These are phyloP conservation scores for Russula dissimulans DNA, from an alignment of 768 basidiomycete species.

Conservation along the genomic window DNA sequence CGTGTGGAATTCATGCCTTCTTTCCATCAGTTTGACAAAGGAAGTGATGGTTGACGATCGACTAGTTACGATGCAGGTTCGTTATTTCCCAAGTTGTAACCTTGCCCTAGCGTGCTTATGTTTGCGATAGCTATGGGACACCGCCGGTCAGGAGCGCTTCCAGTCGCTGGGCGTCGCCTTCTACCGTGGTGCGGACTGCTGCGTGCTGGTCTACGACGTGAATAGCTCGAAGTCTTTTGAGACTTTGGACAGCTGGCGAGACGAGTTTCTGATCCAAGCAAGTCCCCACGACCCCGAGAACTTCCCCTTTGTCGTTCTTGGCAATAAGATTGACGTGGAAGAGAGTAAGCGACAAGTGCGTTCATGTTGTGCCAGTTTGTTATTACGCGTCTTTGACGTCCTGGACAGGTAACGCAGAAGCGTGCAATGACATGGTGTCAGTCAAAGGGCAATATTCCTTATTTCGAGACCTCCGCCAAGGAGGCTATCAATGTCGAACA, in stretches of 20 bases:
- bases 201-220: slow-evolving; percentile 97
- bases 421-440: slow-evolving; percentile 99
- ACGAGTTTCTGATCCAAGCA: slow-evolving; percentile 98
- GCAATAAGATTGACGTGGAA: slow-evolving; percentile 99
- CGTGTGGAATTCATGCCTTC: neutral
- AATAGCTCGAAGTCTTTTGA: slow-evolving; percentile 99
- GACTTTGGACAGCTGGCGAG: slow-evolving; percentile 97
- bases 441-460: slow-evolving; percentile 98
- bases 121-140: slow-evolving; percentile 88
- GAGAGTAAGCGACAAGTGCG: slow-evolving; percentile 94
- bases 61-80: slow-evolving; percentile 96
- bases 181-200: slow-evolving; percentile 98
- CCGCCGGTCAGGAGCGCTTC: slow-evolving; percentile 98
- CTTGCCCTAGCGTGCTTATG: neutral
- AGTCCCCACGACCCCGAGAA: slow-evolving; percentile 99
- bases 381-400: neutral
- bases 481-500: slow-evolving; percentile 99
- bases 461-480: slow-evolving; percentile 99
- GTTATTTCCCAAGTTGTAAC: slow-evolving; percentile 18
- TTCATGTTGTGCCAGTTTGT: neutral
- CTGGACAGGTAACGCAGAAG: slow-evolving; percentile 86
- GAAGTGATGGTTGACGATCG: slow-evolving; percentile 99
- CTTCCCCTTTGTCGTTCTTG: slow-evolving; percentile 97
- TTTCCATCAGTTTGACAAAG: slow-evolving; percentile 69
- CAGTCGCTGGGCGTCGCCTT: slow-evolving; percentile 98